Evolutionary conservation across 1,284 basidiomycete species (phyloP).

Genomic region (Trametes hirsuta): DNA sequence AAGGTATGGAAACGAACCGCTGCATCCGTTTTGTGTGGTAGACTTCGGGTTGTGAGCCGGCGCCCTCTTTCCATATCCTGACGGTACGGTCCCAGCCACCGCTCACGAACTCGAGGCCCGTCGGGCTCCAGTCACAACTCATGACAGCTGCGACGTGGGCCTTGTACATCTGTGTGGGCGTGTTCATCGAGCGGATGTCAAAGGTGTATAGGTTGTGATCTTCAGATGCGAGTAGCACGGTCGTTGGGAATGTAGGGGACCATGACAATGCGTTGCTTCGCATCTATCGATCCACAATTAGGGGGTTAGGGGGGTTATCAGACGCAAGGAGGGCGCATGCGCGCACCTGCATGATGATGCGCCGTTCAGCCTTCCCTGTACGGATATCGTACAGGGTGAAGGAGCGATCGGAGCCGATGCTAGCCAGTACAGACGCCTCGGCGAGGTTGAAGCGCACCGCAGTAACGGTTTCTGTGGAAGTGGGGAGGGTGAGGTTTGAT

Average conservation of each 20-base stretch:
- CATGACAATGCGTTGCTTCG: conserved; percentile 88
- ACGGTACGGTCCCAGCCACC: conserved; percentile 97
- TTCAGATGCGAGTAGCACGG: conserved; percentile 91
- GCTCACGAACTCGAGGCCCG: conserved; percentile 94
- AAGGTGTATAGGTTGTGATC: conserved; percentile 99
- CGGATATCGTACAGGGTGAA: conserved; percentile 97
- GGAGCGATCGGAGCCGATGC: conserved; percentile 92
- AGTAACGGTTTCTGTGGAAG: conserved; percentile 85
- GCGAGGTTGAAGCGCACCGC: conserved; percentile 92
- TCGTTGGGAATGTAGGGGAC: conserved; percentile 95
- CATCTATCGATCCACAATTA: conserved; percentile 53
- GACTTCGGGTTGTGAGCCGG: conserved; percentile 84
- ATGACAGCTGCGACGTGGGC: conserved; percentile 96
- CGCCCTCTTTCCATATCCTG: conserved; percentile 90
- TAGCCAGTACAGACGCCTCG: conserved; percentile 92
- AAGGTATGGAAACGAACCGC: conserved; percentile 50
- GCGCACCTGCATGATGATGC: conserved; percentile 85
- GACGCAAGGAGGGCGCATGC: background rate
- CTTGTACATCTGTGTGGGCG: conserved; percentile 95
- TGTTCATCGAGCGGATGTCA: conserved; percentile 86
- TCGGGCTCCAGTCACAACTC: conserved; percentile 93
- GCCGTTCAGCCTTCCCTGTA: conserved; percentile 91
- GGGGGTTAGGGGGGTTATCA: background rate
- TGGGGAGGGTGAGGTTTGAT: conserved; percentile 83
- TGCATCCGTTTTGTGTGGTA: conserved; percentile 99